These are phyloP conservation scores for Amanita phalloides DNA, from an alignment of 768 basidiomycete species.

Conservation along the genomic window DNA sequence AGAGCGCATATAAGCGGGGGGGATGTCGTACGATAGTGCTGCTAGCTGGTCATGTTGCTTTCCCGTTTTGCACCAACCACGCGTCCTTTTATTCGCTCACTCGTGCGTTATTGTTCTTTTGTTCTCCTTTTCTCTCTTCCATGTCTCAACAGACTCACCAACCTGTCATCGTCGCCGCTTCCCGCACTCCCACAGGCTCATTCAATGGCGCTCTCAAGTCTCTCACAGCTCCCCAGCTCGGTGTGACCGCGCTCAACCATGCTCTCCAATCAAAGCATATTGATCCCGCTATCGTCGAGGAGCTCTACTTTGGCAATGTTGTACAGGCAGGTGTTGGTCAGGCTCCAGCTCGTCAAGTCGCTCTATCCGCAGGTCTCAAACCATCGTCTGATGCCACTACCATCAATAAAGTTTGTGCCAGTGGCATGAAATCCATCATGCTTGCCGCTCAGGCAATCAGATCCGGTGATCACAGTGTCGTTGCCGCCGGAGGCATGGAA, in stretches of 20 bases:
- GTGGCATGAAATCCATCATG: slow-evolving; percentile 93
- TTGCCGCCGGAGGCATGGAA: slow-evolving; percentile 97
- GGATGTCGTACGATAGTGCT: slow-evolving; percentile 7
- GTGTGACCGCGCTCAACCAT: slow-evolving; percentile 80
- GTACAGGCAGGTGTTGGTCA: slow-evolving; percentile 97
- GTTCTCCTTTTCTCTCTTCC: slow-evolving; percentile 1
- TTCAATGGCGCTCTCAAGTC: slow-evolving; percentile 85
- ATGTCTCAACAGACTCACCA: slow-evolving; percentile 41
- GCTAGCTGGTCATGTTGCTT: slow-evolving; percentile 28
- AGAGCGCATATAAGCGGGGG: background rate
- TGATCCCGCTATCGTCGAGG: slow-evolving; percentile 78
- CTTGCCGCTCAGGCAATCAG: slow-evolving; percentile 87
- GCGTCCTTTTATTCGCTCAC: slow-evolving; percentile 34
- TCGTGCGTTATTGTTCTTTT: slow-evolving; percentile 27
- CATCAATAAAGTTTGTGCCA: slow-evolving; percentile 99
- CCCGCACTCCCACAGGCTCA: slow-evolving; percentile 90
- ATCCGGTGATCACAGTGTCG: slow-evolving; percentile 74
- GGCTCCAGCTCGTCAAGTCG: slow-evolving; percentile 96
- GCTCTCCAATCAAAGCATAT: slow-evolving; percentile 76
- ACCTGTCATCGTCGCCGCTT: slow-evolving; percentile 89
- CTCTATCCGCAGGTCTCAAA: slow-evolving; percentile 79
- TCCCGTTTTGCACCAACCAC: slow-evolving; percentile 30
- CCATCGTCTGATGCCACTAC: slow-evolving; percentile 91
- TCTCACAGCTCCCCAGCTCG: slow-evolving; percentile 87
- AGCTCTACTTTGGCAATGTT: slow-evolving; percentile 96